A percentile compares a stretch with the other conserved stretches of the same genome.
phyloP scores from a whole-genome alignment of 148 eudicot species.

The Tetragonia tetragonoides region DNA sequence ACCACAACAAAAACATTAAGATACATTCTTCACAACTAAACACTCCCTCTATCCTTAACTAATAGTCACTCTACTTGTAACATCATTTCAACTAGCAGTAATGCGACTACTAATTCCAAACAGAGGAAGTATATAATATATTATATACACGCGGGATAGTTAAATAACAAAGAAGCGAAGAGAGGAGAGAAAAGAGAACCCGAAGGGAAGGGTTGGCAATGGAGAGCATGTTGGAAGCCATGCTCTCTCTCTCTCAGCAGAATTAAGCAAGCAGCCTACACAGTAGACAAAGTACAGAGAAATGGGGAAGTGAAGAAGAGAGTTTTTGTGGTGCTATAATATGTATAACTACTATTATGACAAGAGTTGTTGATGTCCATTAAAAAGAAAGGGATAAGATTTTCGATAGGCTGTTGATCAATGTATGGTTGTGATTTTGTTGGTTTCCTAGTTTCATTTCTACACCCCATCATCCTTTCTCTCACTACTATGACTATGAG shows the following conservation, averaged over 20 bases:
- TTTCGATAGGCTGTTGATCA: constrained; percentile 53
- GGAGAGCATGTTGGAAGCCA: constrained; percentile 81
- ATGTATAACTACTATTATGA: constrained; percentile 9
- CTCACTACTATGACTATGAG: background rate
- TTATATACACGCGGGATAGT: no score
- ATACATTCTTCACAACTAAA: background rate
- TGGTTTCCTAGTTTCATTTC: constrained; percentile 8
- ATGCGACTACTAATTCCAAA: background rate
- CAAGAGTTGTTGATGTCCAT: constrained; percentile 18
- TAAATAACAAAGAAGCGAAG: background rate
- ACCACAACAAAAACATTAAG: background rate
- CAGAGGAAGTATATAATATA: no score
- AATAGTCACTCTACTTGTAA: background rate
- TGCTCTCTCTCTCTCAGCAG: constrained; percentile 24
- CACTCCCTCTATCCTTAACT: no score
- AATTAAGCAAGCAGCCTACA: constrained; percentile 2
- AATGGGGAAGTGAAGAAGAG: constrained; percentile 11
- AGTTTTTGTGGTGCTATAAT: background rate
- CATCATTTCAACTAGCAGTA: background rate
- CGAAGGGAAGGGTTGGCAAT: constrained; percentile 66
- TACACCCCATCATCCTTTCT: constrained; percentile 16
- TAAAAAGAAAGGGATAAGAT: constrained; percentile 40
- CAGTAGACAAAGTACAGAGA: background rate
- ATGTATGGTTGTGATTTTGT: constrained; percentile 57
- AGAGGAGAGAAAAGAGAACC: constrained; percentile 26